A percentile compares a stretch with the other conserved stretches of the same genome.
Conservation (phyloP, 768 basidiomycete species). For the Coprinellus micaceus region DNA sequence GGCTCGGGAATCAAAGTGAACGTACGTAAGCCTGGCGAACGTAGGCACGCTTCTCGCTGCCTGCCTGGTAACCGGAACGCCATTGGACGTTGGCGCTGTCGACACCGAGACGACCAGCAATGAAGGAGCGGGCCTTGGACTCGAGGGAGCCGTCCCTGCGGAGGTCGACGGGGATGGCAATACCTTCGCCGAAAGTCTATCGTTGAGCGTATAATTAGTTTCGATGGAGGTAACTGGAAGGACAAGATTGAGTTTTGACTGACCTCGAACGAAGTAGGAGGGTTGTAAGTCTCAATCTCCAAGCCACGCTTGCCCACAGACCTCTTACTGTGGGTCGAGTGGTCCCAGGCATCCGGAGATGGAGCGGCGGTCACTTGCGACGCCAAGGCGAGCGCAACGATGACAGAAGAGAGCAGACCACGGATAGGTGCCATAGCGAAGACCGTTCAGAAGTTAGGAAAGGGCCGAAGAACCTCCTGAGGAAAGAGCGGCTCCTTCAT, state of each 20-base stretch:
- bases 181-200: constrained; percentile 1
- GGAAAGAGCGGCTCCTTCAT: background rate
- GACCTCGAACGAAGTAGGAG: background rate
- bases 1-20: background rate
- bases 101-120: background rate
- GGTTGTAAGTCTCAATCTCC: background rate
- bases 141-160: background rate
- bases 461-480: background rate
- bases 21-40: constrained; percentile 26
- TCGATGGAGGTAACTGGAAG: background rate
- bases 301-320: background rate
- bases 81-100: background rate
- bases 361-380: background rate
- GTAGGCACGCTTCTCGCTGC: constrained; percentile 13
- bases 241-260: background rate
- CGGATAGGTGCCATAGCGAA: background rate
- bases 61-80: background rate
- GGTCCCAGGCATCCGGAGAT: background rate
- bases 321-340: background rate
- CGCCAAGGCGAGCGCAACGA: background rate
- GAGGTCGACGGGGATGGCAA: background rate
- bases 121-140: background rate
- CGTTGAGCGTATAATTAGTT: background rate
- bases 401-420: background rate
- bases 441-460: background rate